A percentile compares a stretch with the other conserved stretches of the same genome.
These are phyloP conservation scores for Bacidia gigantensis DNA, from an alignment of 495 filamentous ascomycete genomes.

Conservation along the genomic window DNA sequence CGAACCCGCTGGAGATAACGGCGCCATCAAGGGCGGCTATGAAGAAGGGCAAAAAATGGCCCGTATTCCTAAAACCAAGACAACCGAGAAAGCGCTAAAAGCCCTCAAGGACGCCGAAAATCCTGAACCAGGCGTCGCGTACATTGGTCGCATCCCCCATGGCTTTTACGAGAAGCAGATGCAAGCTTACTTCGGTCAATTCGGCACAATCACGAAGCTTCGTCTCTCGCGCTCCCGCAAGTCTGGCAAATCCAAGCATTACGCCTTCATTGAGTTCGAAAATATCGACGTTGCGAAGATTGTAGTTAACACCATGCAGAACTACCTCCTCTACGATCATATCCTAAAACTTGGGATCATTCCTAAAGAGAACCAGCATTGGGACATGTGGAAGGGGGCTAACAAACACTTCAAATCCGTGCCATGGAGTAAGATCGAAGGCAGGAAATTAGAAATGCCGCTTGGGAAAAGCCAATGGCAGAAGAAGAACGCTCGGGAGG, in stretches of 20 bases:
- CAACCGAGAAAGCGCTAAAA: conserved; percentile 39
- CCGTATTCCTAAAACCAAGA: conserved; percentile 45
- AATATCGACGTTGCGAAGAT: conserved; percentile 68
- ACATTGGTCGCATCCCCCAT: conserved; percentile 77
- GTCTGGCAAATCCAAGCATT: conserved; percentile 81
- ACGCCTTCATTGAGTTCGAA: conserved; percentile 83
- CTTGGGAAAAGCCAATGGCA: conserved; percentile 61
- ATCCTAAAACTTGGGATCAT: conserved; percentile 76
- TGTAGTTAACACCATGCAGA: conserved; percentile 89
- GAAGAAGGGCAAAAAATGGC: conserved; percentile 44
- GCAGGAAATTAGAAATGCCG: conserved; percentile 54
- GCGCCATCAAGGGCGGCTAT: conserved; percentile 30
- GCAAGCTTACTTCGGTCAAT: conserved; percentile 87
- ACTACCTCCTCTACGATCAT: conserved; percentile 89
- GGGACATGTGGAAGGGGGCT: conserved; percentile 71
- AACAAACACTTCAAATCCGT: conserved; percentile 78
- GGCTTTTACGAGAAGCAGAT: conserved; percentile 98
- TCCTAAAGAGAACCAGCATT: conserved; percentile 60
- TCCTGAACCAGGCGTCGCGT: conserved; percentile 63
- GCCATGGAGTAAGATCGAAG: conserved; percentile 72
- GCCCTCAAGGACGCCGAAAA: conserved; percentile 20
- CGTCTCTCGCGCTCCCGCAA: conserved; percentile 81
- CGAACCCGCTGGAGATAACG: conserved; percentile 32
- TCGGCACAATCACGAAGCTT: conserved; percentile 68
- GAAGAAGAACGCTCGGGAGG: conserved; percentile 54